Percentiles rank a stretch among this genome's conserved stretches.
phyloP scores from a whole-genome alignment of 2,329 filamentous ascomycete species.

The Talaromyces amestolkiae region DNA sequence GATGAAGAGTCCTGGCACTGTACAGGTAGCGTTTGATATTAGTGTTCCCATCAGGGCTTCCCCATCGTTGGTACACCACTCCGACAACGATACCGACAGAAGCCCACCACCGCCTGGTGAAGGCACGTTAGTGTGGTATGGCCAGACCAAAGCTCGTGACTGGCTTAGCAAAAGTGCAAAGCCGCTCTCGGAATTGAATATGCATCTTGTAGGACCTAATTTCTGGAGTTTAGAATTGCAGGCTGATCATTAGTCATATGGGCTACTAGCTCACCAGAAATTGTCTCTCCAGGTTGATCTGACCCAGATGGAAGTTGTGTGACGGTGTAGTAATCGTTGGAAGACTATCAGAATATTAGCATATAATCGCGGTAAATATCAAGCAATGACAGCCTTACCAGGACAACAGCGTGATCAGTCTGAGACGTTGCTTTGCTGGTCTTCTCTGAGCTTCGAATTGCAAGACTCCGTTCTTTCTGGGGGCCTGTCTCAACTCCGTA shows the following conservation, averaged over 20 bases:
- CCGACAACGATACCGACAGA: slow-evolving; percentile 75
- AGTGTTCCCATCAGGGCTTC: slow-evolving; percentile 79
- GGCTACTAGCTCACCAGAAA: slow-evolving; percentile 46
- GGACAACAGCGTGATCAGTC: slow-evolving; percentile 34
- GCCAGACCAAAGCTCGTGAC: slow-evolving; percentile 84
- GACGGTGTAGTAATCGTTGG: slow-evolving; percentile 79
- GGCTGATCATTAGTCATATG: slow-evolving; percentile 18
- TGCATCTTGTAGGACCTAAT: slow-evolving; percentile 63
- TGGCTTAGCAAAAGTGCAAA: slow-evolving; percentile 79
- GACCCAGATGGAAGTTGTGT: slow-evolving; percentile 81
- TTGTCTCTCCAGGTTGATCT: slow-evolving; percentile 67
- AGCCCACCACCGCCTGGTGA: slow-evolving; percentile 55
- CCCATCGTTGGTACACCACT: slow-evolving; percentile 64
- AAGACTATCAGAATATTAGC: slow-evolving; percentile 57
- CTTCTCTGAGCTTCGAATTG: slow-evolving; percentile 40
- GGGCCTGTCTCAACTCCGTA: slow-evolving; percentile 23
- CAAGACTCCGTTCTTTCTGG: slow-evolving; percentile 31
- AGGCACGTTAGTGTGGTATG: slow-evolving; percentile 60
- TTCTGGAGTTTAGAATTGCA: slow-evolving; percentile 20
- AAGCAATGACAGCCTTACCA: slow-evolving; percentile 31
- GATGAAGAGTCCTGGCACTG: slow-evolving; percentile 81
- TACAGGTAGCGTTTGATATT: slow-evolving; percentile 71
- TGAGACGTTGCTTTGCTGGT: slow-evolving; percentile 32
- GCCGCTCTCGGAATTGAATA: slow-evolving; percentile 62
- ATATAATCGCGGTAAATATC: background rate